Evolutionary conservation across 257 asterid genomes (phyloP).

Genomic region (Fraxinus americana): DNA sequence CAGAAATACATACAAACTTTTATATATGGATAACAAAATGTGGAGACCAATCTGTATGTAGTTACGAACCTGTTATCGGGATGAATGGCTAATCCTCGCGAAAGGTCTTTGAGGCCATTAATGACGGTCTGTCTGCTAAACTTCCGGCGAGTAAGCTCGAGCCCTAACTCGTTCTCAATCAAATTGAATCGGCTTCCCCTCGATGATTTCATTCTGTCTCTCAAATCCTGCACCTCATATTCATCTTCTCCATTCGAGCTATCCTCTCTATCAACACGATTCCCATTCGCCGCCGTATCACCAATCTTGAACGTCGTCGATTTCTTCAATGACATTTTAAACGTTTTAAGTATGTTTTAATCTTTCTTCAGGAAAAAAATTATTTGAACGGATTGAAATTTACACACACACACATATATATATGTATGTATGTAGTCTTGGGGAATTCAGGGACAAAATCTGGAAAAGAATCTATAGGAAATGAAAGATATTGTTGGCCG

Average conservation of each 20-base stretch:
- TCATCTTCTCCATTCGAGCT: slow-evolving; percentile 37
- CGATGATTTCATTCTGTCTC: slow-evolving; percentile 44
- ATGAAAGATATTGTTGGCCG: slow-evolving; percentile 5
- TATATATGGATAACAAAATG: neutral
- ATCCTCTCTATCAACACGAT: slow-evolving; percentile 14
- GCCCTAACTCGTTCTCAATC: slow-evolving; percentile 55
- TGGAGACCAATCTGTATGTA: neutral
- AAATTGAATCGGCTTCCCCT: slow-evolving; percentile 38
- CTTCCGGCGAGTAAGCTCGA: slow-evolving; percentile 33
- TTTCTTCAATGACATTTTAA: slow-evolving; percentile 22
- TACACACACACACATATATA: neutral
- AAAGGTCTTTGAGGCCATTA: slow-evolving; percentile 60
- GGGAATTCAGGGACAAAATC: neutral
- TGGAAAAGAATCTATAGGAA: neutral
- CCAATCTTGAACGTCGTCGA: slow-evolving; percentile 21
- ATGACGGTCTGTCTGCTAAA: slow-evolving; percentile 58
- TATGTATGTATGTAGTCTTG: too few relatives aligned
- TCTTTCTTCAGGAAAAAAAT: neutral
- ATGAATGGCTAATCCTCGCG: slow-evolving; percentile 52
- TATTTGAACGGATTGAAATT: neutral
- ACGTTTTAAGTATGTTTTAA: neutral
- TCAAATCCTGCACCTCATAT: slow-evolving; percentile 53
- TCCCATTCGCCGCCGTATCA: neutral
- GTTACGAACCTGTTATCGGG: slow-evolving; percentile 63
- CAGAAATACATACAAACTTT: neutral